Conservation (phyloP, 352 stramenopile genomes). For the Phytopythium sindhum region DNA sequence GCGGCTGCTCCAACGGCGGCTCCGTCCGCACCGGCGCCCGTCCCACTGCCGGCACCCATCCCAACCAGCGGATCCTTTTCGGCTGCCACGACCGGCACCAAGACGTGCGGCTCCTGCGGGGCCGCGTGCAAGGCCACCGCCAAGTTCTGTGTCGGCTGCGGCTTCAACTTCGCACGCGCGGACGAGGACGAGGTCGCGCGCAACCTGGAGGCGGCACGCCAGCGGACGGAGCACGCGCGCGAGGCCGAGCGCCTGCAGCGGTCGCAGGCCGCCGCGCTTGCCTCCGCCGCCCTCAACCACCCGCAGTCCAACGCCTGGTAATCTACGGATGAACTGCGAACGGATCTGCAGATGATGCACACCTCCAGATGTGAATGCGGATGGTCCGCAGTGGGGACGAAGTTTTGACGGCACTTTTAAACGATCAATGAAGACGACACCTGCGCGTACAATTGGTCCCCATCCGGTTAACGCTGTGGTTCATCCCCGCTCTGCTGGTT, state of each 20-base stretch:
- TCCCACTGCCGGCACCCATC: conserved; percentile 57
- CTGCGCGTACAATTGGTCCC: background rate
- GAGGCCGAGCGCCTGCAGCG: conserved; percentile 62
- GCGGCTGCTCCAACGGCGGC: conserved; percentile 10
- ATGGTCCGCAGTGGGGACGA: background rate
- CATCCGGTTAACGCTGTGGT: background rate
- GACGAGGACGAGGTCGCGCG: conserved; percentile 77
- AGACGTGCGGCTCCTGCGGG: conserved; percentile 61
- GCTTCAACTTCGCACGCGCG: conserved; percentile 73
- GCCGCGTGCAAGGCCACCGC: conserved; percentile 70
- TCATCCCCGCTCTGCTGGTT: background rate
- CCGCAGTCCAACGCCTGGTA: conserved; percentile 5
- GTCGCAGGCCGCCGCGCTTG: conserved; percentile 63
- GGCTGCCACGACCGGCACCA: conserved; percentile 28
- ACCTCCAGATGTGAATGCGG: conserved; percentile 10
- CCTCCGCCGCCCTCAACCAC: conserved; percentile 16
- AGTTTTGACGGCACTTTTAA: background rate
- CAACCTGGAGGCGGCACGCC: conserved; percentile 63
- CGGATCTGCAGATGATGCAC: background rate
- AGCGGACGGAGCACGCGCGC: conserved; percentile 39
- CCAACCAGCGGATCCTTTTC: conserved; percentile 39
- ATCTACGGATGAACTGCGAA: no score
- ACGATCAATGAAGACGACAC: background rate
- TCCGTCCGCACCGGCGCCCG: conserved; percentile 18
- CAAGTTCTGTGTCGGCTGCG: conserved; percentile 82